Evolutionary conservation across 345 rosid genomes (phyloP).

Genomic region (Eucalyptus cladocalyx): DNA sequence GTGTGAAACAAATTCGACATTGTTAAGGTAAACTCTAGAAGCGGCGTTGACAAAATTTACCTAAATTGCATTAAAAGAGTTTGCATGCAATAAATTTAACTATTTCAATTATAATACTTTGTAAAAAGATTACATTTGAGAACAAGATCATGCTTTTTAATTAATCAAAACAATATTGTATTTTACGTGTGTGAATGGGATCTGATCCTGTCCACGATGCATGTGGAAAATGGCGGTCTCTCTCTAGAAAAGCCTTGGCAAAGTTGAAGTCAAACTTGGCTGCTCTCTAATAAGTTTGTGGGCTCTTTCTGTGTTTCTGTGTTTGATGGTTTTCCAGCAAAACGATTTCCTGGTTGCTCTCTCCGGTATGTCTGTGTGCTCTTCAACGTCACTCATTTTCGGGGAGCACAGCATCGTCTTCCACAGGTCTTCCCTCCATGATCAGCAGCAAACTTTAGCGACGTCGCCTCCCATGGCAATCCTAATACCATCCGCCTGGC

Average conservation of each 20-base stretch:
- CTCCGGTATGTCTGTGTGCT: background rate
- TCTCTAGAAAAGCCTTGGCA: background rate
- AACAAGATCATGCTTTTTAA: background rate
- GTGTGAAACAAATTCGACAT: background rate
- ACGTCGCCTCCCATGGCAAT: background rate
- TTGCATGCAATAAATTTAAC: background rate
- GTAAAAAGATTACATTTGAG: too few species aligned
- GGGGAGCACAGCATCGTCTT: background rate
- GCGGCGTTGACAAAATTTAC: background rate
- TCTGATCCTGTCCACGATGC: background rate
- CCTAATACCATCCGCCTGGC: accelerated
- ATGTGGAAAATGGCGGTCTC: background rate
- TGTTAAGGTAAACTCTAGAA: too few species aligned
- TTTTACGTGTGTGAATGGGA: background rate
- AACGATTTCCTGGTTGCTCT: too few species aligned
- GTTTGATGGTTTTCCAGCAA: too few species aligned
- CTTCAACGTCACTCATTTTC: background rate
- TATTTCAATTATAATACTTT: too few species aligned
- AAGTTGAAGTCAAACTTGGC: background rate
- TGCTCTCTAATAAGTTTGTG: background rate
- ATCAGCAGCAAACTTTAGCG: background rate
- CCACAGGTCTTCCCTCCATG: background rate
- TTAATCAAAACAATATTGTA: too few species aligned
- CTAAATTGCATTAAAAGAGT: too few species aligned
- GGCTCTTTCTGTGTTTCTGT: too few species aligned